Percentiles rank a stretch among this genome's conserved stretches.
Conservation (phyloP, 768 basidiomycete genomes). For the Rhodotorula toruloides region DNA sequence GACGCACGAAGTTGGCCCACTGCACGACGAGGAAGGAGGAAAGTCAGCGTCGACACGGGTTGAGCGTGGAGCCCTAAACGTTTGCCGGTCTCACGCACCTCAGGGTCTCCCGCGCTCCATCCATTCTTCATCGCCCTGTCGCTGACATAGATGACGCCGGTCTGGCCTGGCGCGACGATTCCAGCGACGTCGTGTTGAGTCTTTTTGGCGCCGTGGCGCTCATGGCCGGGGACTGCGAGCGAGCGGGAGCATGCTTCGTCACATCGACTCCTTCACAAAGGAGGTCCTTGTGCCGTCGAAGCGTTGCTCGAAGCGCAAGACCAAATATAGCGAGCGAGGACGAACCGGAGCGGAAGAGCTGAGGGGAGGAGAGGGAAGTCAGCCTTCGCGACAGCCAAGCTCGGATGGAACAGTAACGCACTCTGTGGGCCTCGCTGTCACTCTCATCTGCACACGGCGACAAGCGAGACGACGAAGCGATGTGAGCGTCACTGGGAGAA, state of each 20-base stretch:
- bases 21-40: not conserved
- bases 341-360: not conserved
- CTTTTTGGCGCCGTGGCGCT: constrained; percentile 1
- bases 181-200: constrained; percentile 7
- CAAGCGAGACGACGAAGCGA: not conserved
- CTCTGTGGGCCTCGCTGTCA: constrained; percentile 1
- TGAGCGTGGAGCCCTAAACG: constrained; percentile 3
- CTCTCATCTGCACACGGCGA: not conserved
- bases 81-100: constrained; percentile 43
- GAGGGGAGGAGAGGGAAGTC: not conserved
- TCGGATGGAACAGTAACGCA: not conserved
- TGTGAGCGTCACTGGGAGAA: too few relatives aligned
- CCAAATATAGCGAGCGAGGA: not conserved
- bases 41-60: not conserved
- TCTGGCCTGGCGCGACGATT: constrained; percentile 19
- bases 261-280: not conserved
- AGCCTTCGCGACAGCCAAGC: not conserved
- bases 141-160: constrained; percentile 73
- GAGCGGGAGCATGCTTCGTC: not conserved
- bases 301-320: too few relatives aligned
- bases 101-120: constrained; percentile 57
- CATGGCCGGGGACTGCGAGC: constrained; percentile 15
- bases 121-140: constrained; percentile 94
- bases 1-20: constrained; percentile 50
- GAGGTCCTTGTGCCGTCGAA: not conserved